These are phyloP conservation scores for Clarireedia hainanense DNA, from an alignment of 2,329 filamentous ascomycete species.

Conservation along the genomic window DNA sequence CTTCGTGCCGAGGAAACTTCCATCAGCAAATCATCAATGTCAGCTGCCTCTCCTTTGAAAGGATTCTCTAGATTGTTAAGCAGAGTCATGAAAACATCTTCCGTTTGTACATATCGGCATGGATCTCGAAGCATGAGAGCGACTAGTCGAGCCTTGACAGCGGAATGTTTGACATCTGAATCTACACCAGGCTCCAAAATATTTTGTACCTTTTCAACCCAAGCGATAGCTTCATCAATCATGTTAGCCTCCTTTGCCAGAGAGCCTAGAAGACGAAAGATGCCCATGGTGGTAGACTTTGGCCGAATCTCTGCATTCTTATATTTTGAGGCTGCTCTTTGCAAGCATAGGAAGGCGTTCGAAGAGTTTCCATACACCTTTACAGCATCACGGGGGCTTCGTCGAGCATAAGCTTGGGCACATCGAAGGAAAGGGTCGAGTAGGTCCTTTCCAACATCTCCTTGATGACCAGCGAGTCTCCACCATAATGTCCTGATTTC, in stretches of 20 bases:
- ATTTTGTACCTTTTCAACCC: slow-evolving; percentile 40
- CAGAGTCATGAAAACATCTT: slow-evolving; percentile 40
- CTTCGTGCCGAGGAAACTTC: slow-evolving; percentile 49
- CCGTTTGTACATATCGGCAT: slow-evolving; percentile 31
- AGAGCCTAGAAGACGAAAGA: slow-evolving; percentile 44
- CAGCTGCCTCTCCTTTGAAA: slow-evolving; percentile 49
- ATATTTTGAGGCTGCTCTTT: slow-evolving; percentile 15
- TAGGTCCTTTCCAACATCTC: slow-evolving; percentile 55
- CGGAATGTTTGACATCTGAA: slow-evolving; percentile 34
- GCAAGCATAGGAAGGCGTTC: slow-evolving; percentile 16
- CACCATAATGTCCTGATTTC: slow-evolving; percentile 57
- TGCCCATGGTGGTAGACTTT: slow-evolving; percentile 17
- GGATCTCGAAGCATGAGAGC: slow-evolving; percentile 44
- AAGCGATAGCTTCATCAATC: slow-evolving; percentile 45
- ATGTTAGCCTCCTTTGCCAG: slow-evolving; percentile 39
- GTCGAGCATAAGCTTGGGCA: slow-evolving; percentile 50
- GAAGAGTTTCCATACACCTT: slow-evolving; percentile 20
- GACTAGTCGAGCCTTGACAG: slow-evolving; percentile 47
- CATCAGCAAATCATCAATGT: slow-evolving; percentile 53
- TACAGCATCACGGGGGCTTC: slow-evolving; percentile 28
- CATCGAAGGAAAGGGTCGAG: slow-evolving; percentile 58
- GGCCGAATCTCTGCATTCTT: slow-evolving; percentile 13
- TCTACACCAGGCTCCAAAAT: slow-evolving; percentile 15
- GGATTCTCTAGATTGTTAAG: slow-evolving; percentile 48
- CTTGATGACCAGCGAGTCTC: slow-evolving; percentile 51